phyloP scores from a whole-genome alignment of 2,329 filamentous ascomycete species.

The Helminthosporium solani region DNA sequence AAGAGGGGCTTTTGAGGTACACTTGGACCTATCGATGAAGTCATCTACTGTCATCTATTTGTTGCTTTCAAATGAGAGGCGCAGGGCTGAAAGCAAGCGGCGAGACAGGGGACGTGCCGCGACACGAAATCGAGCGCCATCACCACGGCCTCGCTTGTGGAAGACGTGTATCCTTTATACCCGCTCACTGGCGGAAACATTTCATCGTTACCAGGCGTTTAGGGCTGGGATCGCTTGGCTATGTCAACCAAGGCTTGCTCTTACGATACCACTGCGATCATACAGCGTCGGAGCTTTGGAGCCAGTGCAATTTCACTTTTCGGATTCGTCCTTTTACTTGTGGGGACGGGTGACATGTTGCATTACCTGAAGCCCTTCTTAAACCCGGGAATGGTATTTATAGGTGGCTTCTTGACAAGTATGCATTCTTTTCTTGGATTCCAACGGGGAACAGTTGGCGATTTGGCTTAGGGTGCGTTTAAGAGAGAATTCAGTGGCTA shows the following conservation, averaged over 20 bases:
- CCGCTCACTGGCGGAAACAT: background rate
- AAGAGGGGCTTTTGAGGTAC: background rate
- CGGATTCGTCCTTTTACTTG: background rate
- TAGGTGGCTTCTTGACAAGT: background rate
- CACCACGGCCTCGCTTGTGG: background rate
- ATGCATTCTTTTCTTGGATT: background rate
- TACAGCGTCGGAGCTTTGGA: background rate
- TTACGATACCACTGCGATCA: background rate
- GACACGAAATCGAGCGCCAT: background rate
- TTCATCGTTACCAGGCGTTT: background rate
- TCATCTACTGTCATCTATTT: background rate
- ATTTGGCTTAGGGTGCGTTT: background rate
- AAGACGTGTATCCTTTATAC: background rate
- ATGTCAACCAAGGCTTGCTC: background rate
- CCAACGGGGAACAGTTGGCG: background rate
- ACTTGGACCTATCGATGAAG: background rate
- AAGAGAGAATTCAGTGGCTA: no score
- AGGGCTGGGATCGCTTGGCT: background rate
- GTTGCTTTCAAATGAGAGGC: no score
- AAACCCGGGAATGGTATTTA: background rate
- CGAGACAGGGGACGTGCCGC: background rate
- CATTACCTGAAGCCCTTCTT: background rate
- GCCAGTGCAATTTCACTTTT: background rate
- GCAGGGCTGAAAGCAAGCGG: background rate
- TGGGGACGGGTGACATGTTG: background rate